Evolutionary conservation across 2,329 filamentous ascomycete species (phyloP).

Genomic region (Orbilia javanica): DNA sequence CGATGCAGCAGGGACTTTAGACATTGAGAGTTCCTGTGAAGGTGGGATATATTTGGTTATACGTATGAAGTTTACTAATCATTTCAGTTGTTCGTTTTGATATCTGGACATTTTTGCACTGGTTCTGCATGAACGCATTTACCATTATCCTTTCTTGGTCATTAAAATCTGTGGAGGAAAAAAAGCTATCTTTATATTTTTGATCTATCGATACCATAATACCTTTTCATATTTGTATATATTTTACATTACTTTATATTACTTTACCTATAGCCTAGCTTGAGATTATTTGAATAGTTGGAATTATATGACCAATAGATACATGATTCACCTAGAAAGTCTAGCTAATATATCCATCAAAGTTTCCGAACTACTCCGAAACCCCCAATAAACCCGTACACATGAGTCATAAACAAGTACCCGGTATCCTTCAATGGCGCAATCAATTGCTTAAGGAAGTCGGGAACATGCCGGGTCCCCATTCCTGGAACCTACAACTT

Average conservation of each 20-base stretch:
- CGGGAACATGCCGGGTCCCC: no score
- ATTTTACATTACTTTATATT: background rate
- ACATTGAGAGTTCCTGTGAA: background rate
- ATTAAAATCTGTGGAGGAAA: background rate
- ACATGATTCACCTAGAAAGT: background rate
- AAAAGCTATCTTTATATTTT: background rate
- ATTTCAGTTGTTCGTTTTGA: background rate
- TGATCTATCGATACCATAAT: background rate
- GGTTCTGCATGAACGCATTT: no score
- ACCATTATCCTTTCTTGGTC: background rate
- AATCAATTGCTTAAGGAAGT: background rate
- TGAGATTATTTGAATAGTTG: background rate
- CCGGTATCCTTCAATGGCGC: no score
- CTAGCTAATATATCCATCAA: background rate
- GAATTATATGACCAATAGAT: background rate
- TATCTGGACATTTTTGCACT: background rate
- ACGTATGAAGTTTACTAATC: background rate
- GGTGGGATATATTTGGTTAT: background rate
- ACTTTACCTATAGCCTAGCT: no score
- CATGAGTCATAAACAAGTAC: background rate
- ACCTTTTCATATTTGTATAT: background rate
- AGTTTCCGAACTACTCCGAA: background rate
- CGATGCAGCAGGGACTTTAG: conserved; percentile 68
- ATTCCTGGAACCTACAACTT: conserved; percentile 24
- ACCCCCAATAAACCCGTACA: no score